phyloP scores from a whole-genome alignment of 768 basidiomycete species.

The Termitomyces sp. region DNA sequence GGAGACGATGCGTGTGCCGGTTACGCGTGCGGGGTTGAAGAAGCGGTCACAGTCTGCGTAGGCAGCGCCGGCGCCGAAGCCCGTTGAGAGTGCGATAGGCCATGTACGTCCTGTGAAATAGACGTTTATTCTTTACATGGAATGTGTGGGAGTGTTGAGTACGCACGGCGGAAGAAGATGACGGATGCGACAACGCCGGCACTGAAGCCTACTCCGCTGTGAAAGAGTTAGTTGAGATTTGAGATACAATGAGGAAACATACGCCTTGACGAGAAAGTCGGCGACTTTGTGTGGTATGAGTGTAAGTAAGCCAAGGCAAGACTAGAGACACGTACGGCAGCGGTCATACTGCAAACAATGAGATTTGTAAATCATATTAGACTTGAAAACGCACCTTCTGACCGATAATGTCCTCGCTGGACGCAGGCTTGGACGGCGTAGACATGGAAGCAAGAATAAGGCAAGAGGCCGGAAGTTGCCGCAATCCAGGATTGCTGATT shows the following conservation, averaged over 20 bases:
- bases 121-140: conserved; percentile 1
- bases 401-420: conserved; percentile 86
- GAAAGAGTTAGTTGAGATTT: conserved; percentile 5
- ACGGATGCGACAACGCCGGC: conserved; percentile 86
- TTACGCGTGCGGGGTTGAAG: conserved; percentile 86
- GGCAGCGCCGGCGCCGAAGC: conserved; percentile 82
- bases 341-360: conserved; percentile 65
- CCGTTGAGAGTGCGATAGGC: conserved; percentile 83
- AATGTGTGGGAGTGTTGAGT: neutral
- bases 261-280: conserved; percentile 86
- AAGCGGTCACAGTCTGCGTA: conserved; percentile 91
- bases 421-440: conserved; percentile 53
- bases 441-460: conserved; percentile 29
- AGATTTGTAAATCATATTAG: neutral
- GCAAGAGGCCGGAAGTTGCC: conserved; percentile 24
- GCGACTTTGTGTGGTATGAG: conserved; percentile 41
- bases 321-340: conserved; percentile 53
- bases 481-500: conserved; percentile 10
- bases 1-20: conserved; percentile 72
- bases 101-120: conserved; percentile 71
- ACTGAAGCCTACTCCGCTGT: conserved; percentile 83
- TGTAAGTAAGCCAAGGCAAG: neutral
- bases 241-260: conserved; percentile 20
- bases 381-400: conserved; percentile 65
- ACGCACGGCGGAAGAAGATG: conserved; percentile 86